These are phyloP conservation scores for Pleurotus eryngii DNA, from an alignment of 768 basidiomycete species.

Conservation along the genomic window DNA sequence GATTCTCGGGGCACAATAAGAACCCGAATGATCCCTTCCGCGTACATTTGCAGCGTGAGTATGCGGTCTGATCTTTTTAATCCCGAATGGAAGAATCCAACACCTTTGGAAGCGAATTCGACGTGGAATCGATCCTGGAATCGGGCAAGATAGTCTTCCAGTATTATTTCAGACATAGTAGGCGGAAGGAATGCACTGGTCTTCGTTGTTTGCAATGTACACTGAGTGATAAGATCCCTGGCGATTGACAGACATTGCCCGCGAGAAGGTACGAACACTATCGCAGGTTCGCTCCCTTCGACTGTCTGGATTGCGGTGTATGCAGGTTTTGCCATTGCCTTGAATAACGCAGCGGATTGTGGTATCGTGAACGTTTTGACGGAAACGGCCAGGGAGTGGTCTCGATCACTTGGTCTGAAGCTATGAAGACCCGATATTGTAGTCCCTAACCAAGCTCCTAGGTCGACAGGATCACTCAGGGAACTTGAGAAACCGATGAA, in stretches of 20 bases:
- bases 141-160: conserved; percentile 57
- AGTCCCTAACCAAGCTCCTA: conserved; percentile 83
- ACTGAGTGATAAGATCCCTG: conserved; percentile 83
- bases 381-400: conserved; percentile 67
- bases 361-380: conserved; percentile 82
- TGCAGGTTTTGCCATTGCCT: conserved; percentile 88
- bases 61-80: conserved; percentile 64
- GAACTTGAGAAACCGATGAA: conserved; percentile 77
- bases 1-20: conserved; percentile 80
- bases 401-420: conserved; percentile 82
- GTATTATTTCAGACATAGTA: conserved; percentile 42
- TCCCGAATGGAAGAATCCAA: conserved; percentile 84
- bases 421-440: conserved; percentile 59
- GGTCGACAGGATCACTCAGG: conserved; percentile 73
- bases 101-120: conserved; percentile 79
- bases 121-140: conserved; percentile 61
- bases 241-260: conserved; percentile 72
- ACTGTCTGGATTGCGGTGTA: conserved; percentile 66
- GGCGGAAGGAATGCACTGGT: conserved; percentile 64
- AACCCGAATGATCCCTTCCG: conserved; percentile 74
- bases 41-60: conserved; percentile 77
- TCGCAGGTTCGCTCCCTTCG: conserved; percentile 44
- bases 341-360: conserved; percentile 83
- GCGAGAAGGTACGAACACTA: conserved; percentile 89
- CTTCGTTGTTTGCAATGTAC: conserved; percentile 70